These are phyloP conservation scores for Paecilomyces fulvus DNA, from an alignment of 2,329 filamentous ascomycete species.

Conservation along the genomic window DNA sequence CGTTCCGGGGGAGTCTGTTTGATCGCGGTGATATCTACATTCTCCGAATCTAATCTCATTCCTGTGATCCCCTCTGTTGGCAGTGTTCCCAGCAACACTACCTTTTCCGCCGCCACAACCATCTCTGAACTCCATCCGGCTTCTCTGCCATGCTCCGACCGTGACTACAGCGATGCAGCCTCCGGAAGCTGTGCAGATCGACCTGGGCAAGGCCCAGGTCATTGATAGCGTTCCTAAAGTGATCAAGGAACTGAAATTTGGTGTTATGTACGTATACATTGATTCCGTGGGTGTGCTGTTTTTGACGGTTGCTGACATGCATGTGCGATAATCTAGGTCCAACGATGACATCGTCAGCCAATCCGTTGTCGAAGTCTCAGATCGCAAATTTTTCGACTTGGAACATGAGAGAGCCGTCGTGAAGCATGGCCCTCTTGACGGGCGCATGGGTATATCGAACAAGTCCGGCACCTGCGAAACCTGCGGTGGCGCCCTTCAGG, in stretches of 20 bases:
- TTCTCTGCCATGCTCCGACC: slow-evolving; percentile 25
- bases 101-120: not conserved
- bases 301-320: not conserved
- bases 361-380: slow-evolving; percentile 88
- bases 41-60: not conserved
- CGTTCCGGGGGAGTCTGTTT: not conserved
- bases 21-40: not conserved
- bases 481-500: slow-evolving; percentile 69
- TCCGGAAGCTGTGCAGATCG: slow-evolving; percentile 38
- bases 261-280: slow-evolving; percentile 59
- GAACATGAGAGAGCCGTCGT: slow-evolving; percentile 68
- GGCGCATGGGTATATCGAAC: slow-evolving; percentile 78
- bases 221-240: slow-evolving; percentile 81
- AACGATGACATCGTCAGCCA: slow-evolving; percentile 94
- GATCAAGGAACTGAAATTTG: slow-evolving; percentile 89
- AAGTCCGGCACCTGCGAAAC: slow-evolving; percentile 74
- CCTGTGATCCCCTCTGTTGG: not conserved
- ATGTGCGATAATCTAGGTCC: slow-evolving; percentile 46
- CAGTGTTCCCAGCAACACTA: not conserved
- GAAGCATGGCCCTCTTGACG: slow-evolving; percentile 77
- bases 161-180: slow-evolving; percentile 33
- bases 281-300: not conserved
- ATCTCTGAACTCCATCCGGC: not conserved
- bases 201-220: slow-evolving; percentile 71
- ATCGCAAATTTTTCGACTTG: slow-evolving; percentile 87